These are phyloP conservation scores for Wickerhamomyces ciferrii DNA, from an alignment of 805 yeast species.

Conservation along the genomic window DNA sequence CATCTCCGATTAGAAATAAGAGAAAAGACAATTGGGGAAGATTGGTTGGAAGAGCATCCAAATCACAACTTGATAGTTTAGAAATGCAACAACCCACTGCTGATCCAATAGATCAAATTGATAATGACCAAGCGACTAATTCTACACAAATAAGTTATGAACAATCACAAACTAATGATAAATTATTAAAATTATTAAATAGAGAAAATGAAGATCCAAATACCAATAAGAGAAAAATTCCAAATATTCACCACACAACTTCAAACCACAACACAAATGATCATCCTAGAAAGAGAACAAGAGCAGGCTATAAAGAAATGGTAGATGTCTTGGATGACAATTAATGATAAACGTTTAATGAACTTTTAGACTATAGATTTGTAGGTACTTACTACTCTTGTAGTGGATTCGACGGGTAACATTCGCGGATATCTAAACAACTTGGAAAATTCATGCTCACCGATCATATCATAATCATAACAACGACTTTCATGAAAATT, in stretches of 20 bases:
- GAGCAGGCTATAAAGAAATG: constrained; percentile 16
- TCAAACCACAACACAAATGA: not conserved
- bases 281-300: constrained; percentile 10
- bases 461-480: not conserved
- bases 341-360: not conserved
- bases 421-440: not conserved
- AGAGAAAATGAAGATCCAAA: not conserved
- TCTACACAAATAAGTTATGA: constrained; percentile 17
- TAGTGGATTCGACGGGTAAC: too few relatives aligned
- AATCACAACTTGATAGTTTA: constrained; percentile 24
- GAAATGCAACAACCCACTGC: not conserved
- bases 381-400: too few relatives aligned
- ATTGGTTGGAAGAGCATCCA: constrained; percentile 36
- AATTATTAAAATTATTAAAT: constrained; percentile 8
- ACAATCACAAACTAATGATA: constrained; percentile 6
- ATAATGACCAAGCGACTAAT: not conserved
- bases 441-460: not conserved
- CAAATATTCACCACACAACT: not conserved
- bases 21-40: constrained; percentile 40
- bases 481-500: too few relatives aligned
- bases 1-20: constrained; percentile 48
- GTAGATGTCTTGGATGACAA: constrained; percentile 21
- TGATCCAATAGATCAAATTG: not conserved
- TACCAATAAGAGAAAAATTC: not conserved
- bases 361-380: too few relatives aligned